Evolutionary conservation across 148 eudicot species (phyloP), one percentile per base, ranked within the genome.

Genomic region (Fallopia convolvulus): DNA sequence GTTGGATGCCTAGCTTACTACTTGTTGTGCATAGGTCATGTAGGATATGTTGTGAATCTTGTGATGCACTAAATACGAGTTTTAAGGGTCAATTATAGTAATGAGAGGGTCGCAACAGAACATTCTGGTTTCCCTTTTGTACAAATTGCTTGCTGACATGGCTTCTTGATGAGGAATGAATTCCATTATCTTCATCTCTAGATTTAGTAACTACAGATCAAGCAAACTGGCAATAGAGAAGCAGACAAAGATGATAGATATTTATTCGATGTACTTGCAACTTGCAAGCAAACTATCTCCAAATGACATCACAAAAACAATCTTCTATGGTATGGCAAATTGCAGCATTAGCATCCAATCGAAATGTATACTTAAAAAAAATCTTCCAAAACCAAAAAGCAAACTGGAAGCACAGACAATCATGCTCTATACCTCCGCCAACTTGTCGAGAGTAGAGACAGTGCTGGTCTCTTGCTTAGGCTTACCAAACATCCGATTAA

Each of bases 381-480:
- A 23, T 8, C 2, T 10, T 5, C 15, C 3, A 2, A 18, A 30
- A 30, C 36, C 13, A 32, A 68, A 63, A 8, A 36, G 4, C 3
- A 4, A 15, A 33, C 48, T 4, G 49, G 9, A 18, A 72, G 49
- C 30, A 46, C 1, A 9, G 50, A 72, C 4, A 72, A 8, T 41
- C 15, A 40, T 9, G 41, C 42, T 48, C 5, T 23, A 15, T 42
- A 84, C 86, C 86, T 84, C 86, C 33, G 77, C 73, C 46, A 84
- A 75, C 73, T 84, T 84, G 56, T 79, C 86, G 12, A 84, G 44
- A 23, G 86, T 78, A 42, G 82, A 41, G 48, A 84, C 78, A 63
- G 78, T 79, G 56, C 79, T 84, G 70, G 82, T 33, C 72, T 81
- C 86, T 48, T 81, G 75, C 76, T 81, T 84, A 15, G 84, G 82